Base-by-base conservation (phyloP, 257 asterid species). In the Oldenlandia corymbosa region DNA sequence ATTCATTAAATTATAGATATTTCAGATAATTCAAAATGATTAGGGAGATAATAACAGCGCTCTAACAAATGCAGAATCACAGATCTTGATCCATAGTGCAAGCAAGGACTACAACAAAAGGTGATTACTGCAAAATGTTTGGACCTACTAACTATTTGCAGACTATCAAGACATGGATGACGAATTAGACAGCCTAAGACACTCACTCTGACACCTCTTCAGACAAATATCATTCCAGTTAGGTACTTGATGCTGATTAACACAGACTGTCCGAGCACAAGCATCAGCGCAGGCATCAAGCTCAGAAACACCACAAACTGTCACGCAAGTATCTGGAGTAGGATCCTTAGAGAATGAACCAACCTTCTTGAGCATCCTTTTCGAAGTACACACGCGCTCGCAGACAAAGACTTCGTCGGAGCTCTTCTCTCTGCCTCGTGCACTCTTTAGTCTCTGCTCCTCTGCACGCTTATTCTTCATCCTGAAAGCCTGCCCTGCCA, bases 281-380 rank as follows among this genome's bases (percentile, higher is more conserved):
- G 99, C 99, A 75, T 93, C 99, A 2, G 97, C 84, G 36, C 99
- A 93, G 16, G 96, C 95, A 73, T 93, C 99, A 1, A 90, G 84
- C 69, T 93, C 97, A 5, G 99, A 90, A 49, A 90, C 99, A 39
- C 99, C 97, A 51, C 99, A 90, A 4, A 93, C 99, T 0, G 96
- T 93, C 2, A 84, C 95, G 36, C 99, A 93, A 0, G 99, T 90
- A 60, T 85, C 96, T 0, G 94, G 94, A 71, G 84, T 84, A 16
- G 99, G 97, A 67, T 93, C 99, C 68, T 93, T 93, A 42, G 99
- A 90, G 78, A 93, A 90, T 3, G 95, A 77, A 10, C 99, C 97
- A 0, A 93, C 96, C 79, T 87, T 93, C 78, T 93, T 93, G 71
- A 87, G 78, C 97, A 93, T 93, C 65, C 99, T 85, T 68, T 93